phyloP scores from a whole-genome alignment of 2,329 filamentous ascomycete genomes.

The Tricladium varicosporioides region DNA sequence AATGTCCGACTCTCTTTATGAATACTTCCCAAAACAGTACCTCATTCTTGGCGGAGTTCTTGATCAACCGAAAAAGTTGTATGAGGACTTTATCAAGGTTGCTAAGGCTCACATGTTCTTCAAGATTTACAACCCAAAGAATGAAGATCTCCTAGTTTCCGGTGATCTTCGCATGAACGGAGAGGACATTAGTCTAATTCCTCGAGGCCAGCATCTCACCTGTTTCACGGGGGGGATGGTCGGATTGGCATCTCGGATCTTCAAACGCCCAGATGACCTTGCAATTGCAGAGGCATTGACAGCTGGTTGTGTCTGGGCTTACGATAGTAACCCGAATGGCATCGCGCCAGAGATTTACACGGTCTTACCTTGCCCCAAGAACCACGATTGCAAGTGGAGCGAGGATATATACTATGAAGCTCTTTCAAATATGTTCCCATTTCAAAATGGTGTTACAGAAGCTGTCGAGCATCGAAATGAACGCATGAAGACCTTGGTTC shows the following conservation, averaged over 20 bases:
- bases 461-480: not conserved
- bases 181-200: not conserved
- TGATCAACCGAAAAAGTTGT: conserved; percentile 48
- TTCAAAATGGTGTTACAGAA: conserved; percentile 61
- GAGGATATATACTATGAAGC: conserved; percentile 50
- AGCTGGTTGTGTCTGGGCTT: conserved; percentile 62
- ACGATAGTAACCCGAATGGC: conserved; percentile 53
- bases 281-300: conserved; percentile 56
- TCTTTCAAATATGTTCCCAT: conserved; percentile 34
- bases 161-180: conserved; percentile 40
- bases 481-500: conserved; percentile 15
- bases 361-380: conserved; percentile 30
- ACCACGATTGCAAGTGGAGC: conserved; percentile 26
- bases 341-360: conserved; percentile 60
- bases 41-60: conserved; percentile 62
- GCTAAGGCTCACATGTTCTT: conserved; percentile 46
- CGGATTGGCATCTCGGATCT: conserved; percentile 62
- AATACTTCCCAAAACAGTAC: conserved; percentile 67
- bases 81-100: conserved; percentile 44
- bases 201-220: conserved; percentile 59
- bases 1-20: conserved; percentile 57
- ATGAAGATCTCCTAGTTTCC: conserved; percentile 44
- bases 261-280: conserved; percentile 52
- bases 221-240: conserved; percentile 74
- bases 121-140: conserved; percentile 40